These are phyloP conservation scores for Wallacemonas collosoma DNA, from an alignment of 208 protist species.

Conservation along the genomic window DNA sequence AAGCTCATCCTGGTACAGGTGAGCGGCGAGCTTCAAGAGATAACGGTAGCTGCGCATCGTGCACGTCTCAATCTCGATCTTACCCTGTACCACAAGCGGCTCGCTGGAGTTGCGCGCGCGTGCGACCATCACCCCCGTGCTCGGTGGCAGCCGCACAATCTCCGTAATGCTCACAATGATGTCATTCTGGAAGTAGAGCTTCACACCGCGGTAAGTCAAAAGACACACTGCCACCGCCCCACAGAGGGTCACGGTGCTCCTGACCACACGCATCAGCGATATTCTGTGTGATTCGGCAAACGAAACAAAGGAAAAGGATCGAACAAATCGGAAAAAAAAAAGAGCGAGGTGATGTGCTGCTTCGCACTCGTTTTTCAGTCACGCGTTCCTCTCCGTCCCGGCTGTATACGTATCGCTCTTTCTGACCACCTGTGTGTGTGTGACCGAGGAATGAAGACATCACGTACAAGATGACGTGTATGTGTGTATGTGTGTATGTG, in stretches of 20 bases:
- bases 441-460: too few species aligned
- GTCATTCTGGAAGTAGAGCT: constrained; percentile 64
- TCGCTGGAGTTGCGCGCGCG: constrained; percentile 6
- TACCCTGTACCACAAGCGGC: constrained; percentile 39
- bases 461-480: too few species aligned
- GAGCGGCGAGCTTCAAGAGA: constrained; percentile 61
- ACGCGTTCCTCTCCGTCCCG: too few species aligned
- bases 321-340: constrained; percentile 12
- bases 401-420: too few species aligned
- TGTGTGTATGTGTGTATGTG: too few species aligned
- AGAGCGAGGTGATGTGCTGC: background rate
- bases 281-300: background rate
- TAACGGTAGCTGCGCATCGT: constrained; percentile 84
- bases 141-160: constrained; percentile 63
- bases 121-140: constrained; percentile 16
- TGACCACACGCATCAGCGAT: constrained; percentile 5
- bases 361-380: too few species aligned
- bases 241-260: constrained; percentile 30
- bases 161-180: constrained; percentile 79
- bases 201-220: constrained; percentile 47
- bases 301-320: constrained; percentile 19
- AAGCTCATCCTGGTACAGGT: constrained; percentile 33
- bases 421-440: too few species aligned
- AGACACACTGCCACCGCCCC: constrained; percentile 29
- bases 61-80: constrained; percentile 69